A percentile compares a stretch with the other conserved stretches of the same genome.
These are phyloP conservation scores for Xylariales sp. DNA, from an alignment of 2,329 filamentous ascomycete genomes.

Conservation along the genomic window DNA sequence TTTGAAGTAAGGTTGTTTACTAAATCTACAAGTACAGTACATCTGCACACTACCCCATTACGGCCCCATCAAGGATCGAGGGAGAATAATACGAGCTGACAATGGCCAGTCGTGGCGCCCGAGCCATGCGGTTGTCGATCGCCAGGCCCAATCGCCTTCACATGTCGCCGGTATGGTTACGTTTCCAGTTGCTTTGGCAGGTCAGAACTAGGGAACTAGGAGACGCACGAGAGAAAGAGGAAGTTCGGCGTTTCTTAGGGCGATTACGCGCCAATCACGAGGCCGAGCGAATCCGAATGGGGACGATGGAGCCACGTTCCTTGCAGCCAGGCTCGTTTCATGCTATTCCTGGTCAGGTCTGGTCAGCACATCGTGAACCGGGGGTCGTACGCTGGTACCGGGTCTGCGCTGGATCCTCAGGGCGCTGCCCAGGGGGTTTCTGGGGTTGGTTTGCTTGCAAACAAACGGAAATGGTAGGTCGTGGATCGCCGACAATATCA, in stretches of 20 bases:
- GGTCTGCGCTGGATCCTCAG: neutral
- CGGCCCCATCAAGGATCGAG: neutral
- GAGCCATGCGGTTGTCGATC: slow-evolving; percentile 17
- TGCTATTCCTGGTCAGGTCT: slow-evolving; percentile 35
- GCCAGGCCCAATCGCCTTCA: slow-evolving; percentile 22
- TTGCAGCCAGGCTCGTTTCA: slow-evolving; percentile 36
- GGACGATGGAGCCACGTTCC: slow-evolving; percentile 27
- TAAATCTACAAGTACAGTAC: slow-evolving; percentile 8
- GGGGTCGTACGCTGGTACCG: neutral
- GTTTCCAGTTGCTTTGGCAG: neutral
- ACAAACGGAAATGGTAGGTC: slow-evolving; percentile 31
- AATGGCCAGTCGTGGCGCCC: slow-evolving; percentile 20
- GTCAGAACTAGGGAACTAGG: neutral
- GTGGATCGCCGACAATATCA: slow-evolving; percentile 5
- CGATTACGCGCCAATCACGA: slow-evolving; percentile 29
- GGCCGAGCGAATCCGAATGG: slow-evolving; percentile 6
- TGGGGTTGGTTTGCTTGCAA: slow-evolving; percentile 5
- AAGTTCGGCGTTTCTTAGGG: slow-evolving; percentile 37
- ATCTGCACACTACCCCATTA: neutral
- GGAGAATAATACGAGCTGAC: slow-evolving; percentile 33
- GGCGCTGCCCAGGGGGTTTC: neutral
- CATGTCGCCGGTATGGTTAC: slow-evolving; percentile 9
- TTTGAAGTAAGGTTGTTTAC: slow-evolving; percentile 28
- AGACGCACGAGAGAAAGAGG: slow-evolving; percentile 28
- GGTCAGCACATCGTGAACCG: slow-evolving; percentile 21